Evolutionary conservation across 2,329 filamentous ascomycete species (phyloP), one percentile per base, ranked within the genome.

Genomic region (Arthrobotrys sphaeroides): DNA sequence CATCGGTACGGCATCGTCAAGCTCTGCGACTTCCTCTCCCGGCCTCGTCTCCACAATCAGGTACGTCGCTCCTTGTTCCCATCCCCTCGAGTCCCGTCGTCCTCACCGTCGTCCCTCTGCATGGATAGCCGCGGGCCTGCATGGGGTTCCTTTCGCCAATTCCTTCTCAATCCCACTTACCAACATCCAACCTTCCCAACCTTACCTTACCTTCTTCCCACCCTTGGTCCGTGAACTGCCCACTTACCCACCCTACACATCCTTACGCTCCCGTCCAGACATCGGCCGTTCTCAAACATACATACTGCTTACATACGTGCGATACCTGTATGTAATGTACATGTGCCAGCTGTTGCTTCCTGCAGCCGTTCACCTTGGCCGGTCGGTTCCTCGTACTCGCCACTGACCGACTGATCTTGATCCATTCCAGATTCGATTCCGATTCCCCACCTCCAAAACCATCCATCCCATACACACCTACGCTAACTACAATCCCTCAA

Each of bases 71-170:
- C 33, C 10, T n/a, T 24, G n/a, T 43, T 38, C 33, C 24, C 22
- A 16, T 43, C 24, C 18, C 16, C n/a, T 26, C 18, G 24, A 36
- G 22, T 49, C 33, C 59, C 40, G 22, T 26, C 22, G 24, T 49
- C 24, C 40, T 43, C n/a, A n/a, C n/a, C n/a, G 42, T 40, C 43
- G 1, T 47, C 38, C 47, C 9, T 20, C 38, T 61, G 61, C 70
- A 67, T 74, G 70, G 61, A 40, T 68, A 64, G 55, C 59, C 70
- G 70, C 62, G 61, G n/a, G n/a, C n/a, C n/a, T 74, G 62, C 61
- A 74, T 62, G 70, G 70, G 62, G 42, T 31, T 38, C 22, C 16
- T 24, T 64, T 74, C 70, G 70, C 70, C 70, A 74, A 74, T 74
- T 74, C 70, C 70, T 67, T 67, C 62, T 64, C 57, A 45, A 45